Percentiles rank a stretch among this genome's conserved stretches.
These are phyloP conservation scores for Microascus cirrosus DNA, from an alignment of 2,329 filamentous ascomycete species.

Conservation along the genomic window DNA sequence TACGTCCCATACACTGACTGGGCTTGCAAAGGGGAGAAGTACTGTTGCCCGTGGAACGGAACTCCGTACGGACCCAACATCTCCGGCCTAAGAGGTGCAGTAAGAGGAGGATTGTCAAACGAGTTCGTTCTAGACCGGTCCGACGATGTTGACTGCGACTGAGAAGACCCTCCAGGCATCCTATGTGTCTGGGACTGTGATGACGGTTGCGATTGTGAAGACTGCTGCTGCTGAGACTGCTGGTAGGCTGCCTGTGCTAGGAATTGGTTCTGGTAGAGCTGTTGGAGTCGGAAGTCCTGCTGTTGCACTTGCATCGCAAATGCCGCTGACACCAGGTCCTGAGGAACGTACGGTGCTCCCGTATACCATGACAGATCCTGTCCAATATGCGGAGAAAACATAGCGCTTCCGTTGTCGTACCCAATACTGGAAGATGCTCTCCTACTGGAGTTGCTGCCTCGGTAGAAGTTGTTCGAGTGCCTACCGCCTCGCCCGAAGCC, in stretches of 20 bases:
- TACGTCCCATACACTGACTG: constrained; percentile 35
- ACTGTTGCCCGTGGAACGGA: constrained; percentile 12
- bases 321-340: background rate
- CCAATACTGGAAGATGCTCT: constrained; percentile 41
- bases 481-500: constrained; percentile 31
- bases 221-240: constrained; percentile 6
- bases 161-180: constrained; percentile 22
- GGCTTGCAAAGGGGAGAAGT: constrained; percentile 24
- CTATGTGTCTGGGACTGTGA: constrained; percentile 20
- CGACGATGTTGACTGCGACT: constrained; percentile 22
- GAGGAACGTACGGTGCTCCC: background rate
- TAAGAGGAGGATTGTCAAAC: constrained; percentile 49
- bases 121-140: constrained; percentile 51
- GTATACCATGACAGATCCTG: constrained; percentile 3
- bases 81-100: constrained; percentile 46
- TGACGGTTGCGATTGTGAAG: constrained; percentile 18
- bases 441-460: constrained; percentile 33
- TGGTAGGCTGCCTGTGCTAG: constrained; percentile 29
- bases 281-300: constrained; percentile 7
- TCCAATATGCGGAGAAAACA: constrained; percentile 1
- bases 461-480: constrained; percentile 29
- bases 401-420: constrained; percentile 25
- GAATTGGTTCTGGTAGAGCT: constrained; percentile 9
- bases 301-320: constrained; percentile 16
- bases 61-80: constrained; percentile 39